Evolutionary conservation across 148 eudicot genomes (phyloP).

Genomic region (Persicaria maculosa): DNA sequence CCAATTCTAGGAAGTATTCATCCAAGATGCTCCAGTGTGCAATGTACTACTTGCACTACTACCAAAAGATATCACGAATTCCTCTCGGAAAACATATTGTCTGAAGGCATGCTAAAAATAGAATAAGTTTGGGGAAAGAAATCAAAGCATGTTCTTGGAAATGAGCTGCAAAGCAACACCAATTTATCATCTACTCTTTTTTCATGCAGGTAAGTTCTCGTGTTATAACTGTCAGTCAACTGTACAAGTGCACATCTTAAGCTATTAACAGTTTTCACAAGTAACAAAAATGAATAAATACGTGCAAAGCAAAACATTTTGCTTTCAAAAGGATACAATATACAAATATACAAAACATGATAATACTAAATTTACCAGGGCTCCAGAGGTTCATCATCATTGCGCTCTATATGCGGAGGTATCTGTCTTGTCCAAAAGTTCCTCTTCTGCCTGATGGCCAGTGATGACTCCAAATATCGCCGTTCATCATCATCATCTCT

Average conservation of each 20-base stretch:
- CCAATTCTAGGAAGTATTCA: slow-evolving; percentile 50
- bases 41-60: not conserved
- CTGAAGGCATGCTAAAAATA: not conserved
- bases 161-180: not conserved
- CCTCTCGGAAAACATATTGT: not conserved
- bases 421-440: slow-evolving; percentile 44
- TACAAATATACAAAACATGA: not conserved
- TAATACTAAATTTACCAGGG: slow-evolving; percentile 44
- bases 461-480: slow-evolving; percentile 8
- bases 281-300: not conserved
- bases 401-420: slow-evolving; percentile 7
- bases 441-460: slow-evolving; percentile 18
- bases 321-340: not conserved
- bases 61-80: not conserved
- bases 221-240: not conserved
- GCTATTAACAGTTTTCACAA: not conserved
- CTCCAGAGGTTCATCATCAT: slow-evolving; percentile 24
- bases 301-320: not conserved
- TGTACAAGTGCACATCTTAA: not conserved
- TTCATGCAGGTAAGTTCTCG: not conserved
- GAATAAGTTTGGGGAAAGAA: not conserved
- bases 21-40: slow-evolving; percentile 34
- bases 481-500: slow-evolving; percentile 18
- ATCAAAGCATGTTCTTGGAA: not conserved
- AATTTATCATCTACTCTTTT: not conserved